Percentiles rank a stretch among this genome's conserved stretches.
These are phyloP conservation scores for Zizania latifolia DNA, from an alignment of 176 grass and related monocot genomes.

Conservation along the genomic window DNA sequence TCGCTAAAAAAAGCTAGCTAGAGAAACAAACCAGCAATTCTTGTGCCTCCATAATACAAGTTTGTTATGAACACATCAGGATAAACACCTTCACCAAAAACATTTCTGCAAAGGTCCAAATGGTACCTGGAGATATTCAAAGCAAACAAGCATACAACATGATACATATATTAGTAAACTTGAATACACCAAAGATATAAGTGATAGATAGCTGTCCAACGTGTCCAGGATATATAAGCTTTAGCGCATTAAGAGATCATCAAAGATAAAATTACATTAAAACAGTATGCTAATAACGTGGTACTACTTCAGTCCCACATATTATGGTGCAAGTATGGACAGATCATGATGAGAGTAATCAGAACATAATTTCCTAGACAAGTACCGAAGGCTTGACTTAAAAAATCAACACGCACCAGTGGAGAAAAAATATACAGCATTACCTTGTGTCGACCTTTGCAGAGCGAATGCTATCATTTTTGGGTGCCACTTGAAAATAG, in stretches of 20 bases:
- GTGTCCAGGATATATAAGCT: not conserved
- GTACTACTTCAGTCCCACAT: not conserved
- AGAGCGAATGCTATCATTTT: conserved; percentile 82
- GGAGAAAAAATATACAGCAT: not conserved
- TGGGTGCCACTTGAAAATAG: conserved; percentile 91
- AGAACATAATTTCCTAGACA: not conserved
- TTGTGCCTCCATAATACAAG: conserved; percentile 84
- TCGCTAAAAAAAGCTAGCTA: not conserved
- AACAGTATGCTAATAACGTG: not conserved
- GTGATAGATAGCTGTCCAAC: not conserved
- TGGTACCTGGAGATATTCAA: conserved; percentile 59
- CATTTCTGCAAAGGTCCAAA: conserved; percentile 88
- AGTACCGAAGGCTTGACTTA: not conserved
- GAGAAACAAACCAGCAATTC: conserved; percentile 56
- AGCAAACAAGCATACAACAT: not conserved
- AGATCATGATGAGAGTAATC: not conserved
- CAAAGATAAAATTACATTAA: not conserved
- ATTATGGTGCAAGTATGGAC: not conserved
- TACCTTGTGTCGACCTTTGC: conserved; percentile 62
- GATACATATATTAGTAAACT: not conserved
- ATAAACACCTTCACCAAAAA: conserved; percentile 88
- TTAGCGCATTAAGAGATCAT: not conserved
- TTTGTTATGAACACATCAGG: conserved; percentile 87
- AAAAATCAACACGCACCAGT: not conserved
- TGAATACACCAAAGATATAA: not conserved